Percentiles rank a stretch among this genome's conserved stretches.
phyloP scores from a whole-genome alignment of 1,139 yeast genomes.

The Suhomyces bolitotheri region DNA sequence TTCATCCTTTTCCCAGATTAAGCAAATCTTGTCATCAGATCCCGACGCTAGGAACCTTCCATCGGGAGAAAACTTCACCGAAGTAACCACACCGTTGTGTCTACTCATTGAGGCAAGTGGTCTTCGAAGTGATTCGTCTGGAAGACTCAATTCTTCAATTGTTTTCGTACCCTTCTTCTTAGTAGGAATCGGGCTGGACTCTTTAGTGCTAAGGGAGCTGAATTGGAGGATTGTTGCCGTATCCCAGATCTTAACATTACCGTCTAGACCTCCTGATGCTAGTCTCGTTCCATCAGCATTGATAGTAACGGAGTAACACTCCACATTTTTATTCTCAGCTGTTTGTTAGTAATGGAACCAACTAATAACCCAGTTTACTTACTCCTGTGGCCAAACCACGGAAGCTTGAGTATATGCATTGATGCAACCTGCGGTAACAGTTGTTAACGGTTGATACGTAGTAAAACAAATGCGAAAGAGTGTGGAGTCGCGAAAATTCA shows the following conservation, averaged over 20 bases:
- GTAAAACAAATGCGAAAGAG: neutral
- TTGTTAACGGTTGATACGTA: too few species aligned
- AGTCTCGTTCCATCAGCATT: constrained; percentile 79
- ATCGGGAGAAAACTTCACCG: constrained; percentile 87
- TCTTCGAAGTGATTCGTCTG: constrained; percentile 42
- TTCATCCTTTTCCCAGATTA: constrained; percentile 92
- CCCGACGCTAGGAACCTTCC: constrained; percentile 92
- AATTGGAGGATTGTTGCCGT: constrained; percentile 53
- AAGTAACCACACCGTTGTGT: constrained; percentile 92
- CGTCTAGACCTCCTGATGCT: constrained; percentile 96
- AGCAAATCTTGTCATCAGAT: constrained; percentile 86
- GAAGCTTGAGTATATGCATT: constrained; percentile 79
- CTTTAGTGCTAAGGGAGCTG: constrained; percentile 15
- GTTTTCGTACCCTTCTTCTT: constrained; percentile 10
- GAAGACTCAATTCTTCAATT: constrained; percentile 21
- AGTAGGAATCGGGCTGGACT: constrained; percentile 6
- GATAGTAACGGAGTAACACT: constrained; percentile 80
- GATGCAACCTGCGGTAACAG: neutral
- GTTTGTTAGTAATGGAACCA: constrained; percentile 15
- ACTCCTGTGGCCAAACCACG: constrained; percentile 81
- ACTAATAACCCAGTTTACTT: constrained; percentile 21
- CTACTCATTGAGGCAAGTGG: constrained; percentile 81
- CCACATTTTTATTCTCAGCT: constrained; percentile 81
- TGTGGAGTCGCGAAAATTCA: too few species aligned
- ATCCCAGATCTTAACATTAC: constrained; percentile 91